These are phyloP conservation scores for Cylindrotheca fusiformis DNA, from an alignment of 108 stramenopile genomes.

Conservation along the genomic window DNA sequence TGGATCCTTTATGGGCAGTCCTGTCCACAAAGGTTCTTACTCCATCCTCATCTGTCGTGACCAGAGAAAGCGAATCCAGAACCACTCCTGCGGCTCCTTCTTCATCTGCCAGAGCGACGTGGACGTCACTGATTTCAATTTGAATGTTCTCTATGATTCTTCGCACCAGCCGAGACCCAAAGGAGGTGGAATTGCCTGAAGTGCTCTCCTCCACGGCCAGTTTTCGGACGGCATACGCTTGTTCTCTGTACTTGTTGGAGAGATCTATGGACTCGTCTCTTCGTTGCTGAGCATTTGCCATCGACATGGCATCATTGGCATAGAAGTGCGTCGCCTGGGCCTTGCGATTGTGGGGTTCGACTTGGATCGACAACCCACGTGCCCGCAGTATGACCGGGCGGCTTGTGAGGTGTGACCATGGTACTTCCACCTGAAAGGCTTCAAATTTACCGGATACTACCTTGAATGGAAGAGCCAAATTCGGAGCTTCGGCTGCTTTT, in stretches of 20 bases:
- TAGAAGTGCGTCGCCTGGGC: constrained; percentile 12
- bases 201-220: constrained; percentile 28
- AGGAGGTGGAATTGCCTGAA: constrained; percentile 34
- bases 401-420: constrained; percentile 74
- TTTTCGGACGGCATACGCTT: constrained; percentile 48
- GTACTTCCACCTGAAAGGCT: constrained; percentile 75
- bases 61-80: constrained; percentile 55
- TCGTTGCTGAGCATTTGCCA: constrained; percentile 1
- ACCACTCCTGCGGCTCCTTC: constrained; percentile 62
- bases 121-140: constrained; percentile 75
- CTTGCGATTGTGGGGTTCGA: constrained; percentile 57
- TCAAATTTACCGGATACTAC: constrained; percentile 64
- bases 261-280: constrained; percentile 40
- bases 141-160: constrained; percentile 84
- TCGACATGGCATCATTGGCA: background rate
- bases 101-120: constrained; percentile 47
- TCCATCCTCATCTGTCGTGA: constrained; percentile 71
- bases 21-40: constrained; percentile 72
- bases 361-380: constrained; percentile 51
- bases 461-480: constrained; percentile 67
- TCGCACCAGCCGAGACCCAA: constrained; percentile 65
- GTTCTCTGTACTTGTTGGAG: constrained; percentile 49
- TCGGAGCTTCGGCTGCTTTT: constrained; percentile 62
- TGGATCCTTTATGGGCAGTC: constrained; percentile 12
- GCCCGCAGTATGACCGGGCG: constrained; percentile 70